Conservation (phyloP, 345 rosid genomes). For the Gossypium ekmanianum region DNA sequence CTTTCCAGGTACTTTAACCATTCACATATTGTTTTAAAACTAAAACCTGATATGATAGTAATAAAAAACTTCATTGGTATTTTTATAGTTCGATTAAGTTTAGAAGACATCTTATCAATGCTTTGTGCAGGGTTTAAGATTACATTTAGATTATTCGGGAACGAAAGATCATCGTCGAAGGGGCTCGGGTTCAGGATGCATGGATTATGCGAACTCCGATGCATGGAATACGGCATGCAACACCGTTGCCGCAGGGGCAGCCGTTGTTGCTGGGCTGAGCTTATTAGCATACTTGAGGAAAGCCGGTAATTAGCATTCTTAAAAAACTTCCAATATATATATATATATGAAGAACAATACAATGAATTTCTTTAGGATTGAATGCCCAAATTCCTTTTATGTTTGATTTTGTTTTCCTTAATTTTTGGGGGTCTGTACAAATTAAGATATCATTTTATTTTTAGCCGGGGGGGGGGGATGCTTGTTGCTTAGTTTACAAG, state of each 20-base stretch:
- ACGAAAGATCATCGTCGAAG: conserved; percentile 33
- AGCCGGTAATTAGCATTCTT: conserved; percentile 38
- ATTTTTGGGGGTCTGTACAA: neutral
- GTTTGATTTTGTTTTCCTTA: neutral
- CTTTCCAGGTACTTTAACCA: too few species aligned
- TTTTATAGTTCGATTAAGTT: neutral
- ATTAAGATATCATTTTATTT: neutral
- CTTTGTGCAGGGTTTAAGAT: conserved; percentile 69
- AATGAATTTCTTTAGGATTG: conserved; percentile 1
- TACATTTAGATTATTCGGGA: conserved; percentile 80
- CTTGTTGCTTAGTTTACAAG: neutral
- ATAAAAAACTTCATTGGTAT: neutral
- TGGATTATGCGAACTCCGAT: conserved; percentile 57
- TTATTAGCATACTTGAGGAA: conserved; percentile 74
- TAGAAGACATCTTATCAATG: neutral
- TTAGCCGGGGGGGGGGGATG: neutral
- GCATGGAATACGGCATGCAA: conserved; percentile 93
- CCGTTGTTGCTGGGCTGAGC: conserved; percentile 81
- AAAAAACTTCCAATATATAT: neutral
- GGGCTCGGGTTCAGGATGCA: conserved; percentile 41
- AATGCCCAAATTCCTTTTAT: conserved; percentile 3
- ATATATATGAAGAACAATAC: neutral
- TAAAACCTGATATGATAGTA: neutral
- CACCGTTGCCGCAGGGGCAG: conserved; percentile 91
- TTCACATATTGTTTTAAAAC: neutral